phyloP scores from a whole-genome alignment of 805 yeast genomes.

The Lipomyces yamanashiensis region DNA sequence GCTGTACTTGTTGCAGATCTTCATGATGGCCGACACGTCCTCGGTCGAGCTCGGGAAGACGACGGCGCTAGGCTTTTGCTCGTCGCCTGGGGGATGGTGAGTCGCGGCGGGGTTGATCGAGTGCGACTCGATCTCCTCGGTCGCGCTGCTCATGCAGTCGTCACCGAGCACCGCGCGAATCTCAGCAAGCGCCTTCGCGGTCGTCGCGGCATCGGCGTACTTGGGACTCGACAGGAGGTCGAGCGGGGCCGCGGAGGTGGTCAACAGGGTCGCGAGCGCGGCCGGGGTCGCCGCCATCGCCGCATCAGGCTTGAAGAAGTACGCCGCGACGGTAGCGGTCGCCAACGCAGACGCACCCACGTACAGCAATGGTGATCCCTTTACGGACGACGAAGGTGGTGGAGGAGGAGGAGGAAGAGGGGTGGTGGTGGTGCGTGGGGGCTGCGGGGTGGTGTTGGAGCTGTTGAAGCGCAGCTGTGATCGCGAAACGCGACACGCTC shows the following conservation, averaged over 20 bases:
- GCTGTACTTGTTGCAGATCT: constrained; percentile 58
- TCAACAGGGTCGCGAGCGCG: constrained; percentile 1
- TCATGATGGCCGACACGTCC: constrained; percentile 66
- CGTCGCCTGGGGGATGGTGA: constrained; percentile 68
- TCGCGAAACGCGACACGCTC: too few species aligned
- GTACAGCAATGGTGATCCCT: neutral
- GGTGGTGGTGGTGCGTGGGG: neutral
- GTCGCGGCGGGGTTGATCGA: constrained; percentile 65
- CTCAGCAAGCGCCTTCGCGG: constrained; percentile 55
- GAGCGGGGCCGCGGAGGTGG: constrained; percentile 41
- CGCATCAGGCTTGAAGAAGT: neutral
- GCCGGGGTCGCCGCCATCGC: neutral
- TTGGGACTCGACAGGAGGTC: constrained; percentile 53
- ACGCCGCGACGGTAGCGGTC: constrained; percentile 3
- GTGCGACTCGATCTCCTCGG: constrained; percentile 57
- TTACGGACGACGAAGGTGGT: too few species aligned
- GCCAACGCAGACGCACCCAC: constrained; percentile 7
- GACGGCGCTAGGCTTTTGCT: constrained; percentile 63
- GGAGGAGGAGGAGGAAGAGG: neutral
- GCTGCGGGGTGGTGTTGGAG: neutral
- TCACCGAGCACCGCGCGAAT: constrained; percentile 57
- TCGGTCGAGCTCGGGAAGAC: constrained; percentile 69
- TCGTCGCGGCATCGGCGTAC: constrained; percentile 58
- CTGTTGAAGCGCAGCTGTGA: too few species aligned
- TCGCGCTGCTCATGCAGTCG: constrained; percentile 47